Conservation (phyloP, 768 basidiomycete species). For the Strobilomyces confusus region DNA sequence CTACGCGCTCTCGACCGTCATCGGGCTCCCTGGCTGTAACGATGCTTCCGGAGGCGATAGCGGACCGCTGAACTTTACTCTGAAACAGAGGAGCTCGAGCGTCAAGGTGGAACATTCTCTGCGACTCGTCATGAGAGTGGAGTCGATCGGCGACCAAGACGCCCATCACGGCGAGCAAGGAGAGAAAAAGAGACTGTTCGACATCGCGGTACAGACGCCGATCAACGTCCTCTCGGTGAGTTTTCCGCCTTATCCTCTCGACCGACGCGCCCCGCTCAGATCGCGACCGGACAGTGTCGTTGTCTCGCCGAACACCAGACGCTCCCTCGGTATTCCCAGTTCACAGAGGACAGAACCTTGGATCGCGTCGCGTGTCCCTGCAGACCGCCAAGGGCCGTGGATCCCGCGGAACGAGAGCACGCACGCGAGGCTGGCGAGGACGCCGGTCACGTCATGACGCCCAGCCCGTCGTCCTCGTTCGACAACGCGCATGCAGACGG, state of each 20-base stretch:
- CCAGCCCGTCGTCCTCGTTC: constrained; percentile 33
- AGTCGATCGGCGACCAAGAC: constrained; percentile 64
- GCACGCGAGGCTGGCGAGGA: constrained; percentile 18
- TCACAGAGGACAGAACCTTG: constrained; percentile 13
- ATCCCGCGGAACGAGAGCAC: neutral
- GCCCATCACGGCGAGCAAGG: constrained; percentile 55
- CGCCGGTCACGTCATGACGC: constrained; percentile 19
- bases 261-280: neutral
- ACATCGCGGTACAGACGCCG: constrained; percentile 84
- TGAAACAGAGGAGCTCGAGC: constrained; percentile 61
- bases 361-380: constrained; percentile 43
- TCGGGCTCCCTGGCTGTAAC: constrained; percentile 20
- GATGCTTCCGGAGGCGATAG: neutral
- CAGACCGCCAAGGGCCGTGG: constrained; percentile 5
- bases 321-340: constrained; percentile 69
- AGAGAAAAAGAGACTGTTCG: constrained; percentile 76
- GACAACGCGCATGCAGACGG: constrained; percentile 7
- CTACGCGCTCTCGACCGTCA: constrained; percentile 12
- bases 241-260: constrained; percentile 4
- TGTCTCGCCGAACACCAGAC: constrained; percentile 77
- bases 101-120: constrained; percentile 73
- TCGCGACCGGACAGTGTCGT: constrained; percentile 52
- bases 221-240: constrained; percentile 85
- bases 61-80: constrained; percentile 62
- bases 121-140: constrained; percentile 79